Conservation (phyloP, 768 basidiomycete genomes). For the Flagelloscypha sp. region DNA sequence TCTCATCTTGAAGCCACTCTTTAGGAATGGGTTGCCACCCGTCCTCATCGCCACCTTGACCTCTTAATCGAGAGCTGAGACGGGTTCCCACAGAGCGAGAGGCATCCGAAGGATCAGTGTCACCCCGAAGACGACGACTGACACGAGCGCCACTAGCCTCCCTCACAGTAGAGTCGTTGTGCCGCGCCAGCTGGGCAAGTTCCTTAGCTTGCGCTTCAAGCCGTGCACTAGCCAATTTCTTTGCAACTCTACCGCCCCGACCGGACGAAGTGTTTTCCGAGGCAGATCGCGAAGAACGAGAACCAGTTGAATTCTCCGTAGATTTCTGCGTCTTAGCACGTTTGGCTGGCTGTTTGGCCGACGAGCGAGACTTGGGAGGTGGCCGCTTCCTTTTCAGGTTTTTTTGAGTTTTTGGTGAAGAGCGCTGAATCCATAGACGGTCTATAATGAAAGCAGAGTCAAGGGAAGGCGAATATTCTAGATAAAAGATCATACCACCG, state of each 20-base stretch:
- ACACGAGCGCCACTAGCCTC: not conserved
- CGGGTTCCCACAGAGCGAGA: conserved; percentile 46
- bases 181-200: conserved; percentile 52
- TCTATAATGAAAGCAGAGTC: conserved; percentile 32
- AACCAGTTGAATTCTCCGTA: conserved; percentile 6
- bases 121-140: not conserved
- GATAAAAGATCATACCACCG: conserved; percentile 43
- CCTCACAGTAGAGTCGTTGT: conserved; percentile 27
- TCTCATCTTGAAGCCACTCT: conserved; percentile 51
- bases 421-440: conserved; percentile 82
- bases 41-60: conserved; percentile 39
- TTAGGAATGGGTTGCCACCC: conserved; percentile 78
- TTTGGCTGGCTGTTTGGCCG: not conserved
- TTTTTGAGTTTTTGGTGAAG: conserved; percentile 39
- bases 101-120: conserved; percentile 10
- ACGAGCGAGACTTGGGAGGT: conserved; percentile 26
- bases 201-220: conserved; percentile 63
- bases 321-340: conserved; percentile 9
- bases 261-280: conserved; percentile 20
- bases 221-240: conserved; percentile 61
- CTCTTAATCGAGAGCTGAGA: conserved; percentile 58
- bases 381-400: conserved; percentile 33
- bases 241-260: conserved; percentile 55
- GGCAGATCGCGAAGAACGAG: conserved; percentile 14
- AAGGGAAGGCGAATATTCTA: conserved; percentile 3